Conservation (phyloP, 1,139 yeast species). For the Candida sojae region DNA sequence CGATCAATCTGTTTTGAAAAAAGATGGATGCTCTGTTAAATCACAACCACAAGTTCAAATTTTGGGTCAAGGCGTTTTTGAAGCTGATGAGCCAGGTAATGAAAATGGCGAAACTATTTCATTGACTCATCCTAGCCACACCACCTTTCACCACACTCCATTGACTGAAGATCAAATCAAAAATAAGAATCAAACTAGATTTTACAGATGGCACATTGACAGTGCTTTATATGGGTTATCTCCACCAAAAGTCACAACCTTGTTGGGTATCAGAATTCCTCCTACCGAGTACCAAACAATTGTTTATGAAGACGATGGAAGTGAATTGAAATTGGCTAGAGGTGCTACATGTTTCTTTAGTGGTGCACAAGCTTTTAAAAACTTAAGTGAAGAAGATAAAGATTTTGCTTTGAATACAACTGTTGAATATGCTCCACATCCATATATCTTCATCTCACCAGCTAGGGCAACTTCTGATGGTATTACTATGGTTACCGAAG, state of each 20-base stretch:
- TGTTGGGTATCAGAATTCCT: constrained; percentile 83
- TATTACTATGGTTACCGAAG: constrained; percentile 79
- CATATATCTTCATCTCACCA: constrained; percentile 79
- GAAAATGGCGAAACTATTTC: constrained; percentile 56
- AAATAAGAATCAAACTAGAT: constrained; percentile 66
- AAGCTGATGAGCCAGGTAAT: constrained; percentile 67
- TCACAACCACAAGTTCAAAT: constrained; percentile 86
- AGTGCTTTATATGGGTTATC: constrained; percentile 82
- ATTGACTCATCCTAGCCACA: constrained; percentile 82
- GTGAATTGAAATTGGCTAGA: constrained; percentile 65
- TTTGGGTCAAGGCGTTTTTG: constrained; percentile 78
- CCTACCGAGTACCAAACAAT: constrained; percentile 50
- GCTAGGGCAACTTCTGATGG: constrained; percentile 86
- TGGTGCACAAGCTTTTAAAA: constrained; percentile 73
- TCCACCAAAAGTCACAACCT: constrained; percentile 83
- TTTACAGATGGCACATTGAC: constrained; percentile 92
- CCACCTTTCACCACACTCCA: constrained; percentile 70
- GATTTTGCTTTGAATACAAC: constrained; percentile 71
- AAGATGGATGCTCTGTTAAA: constrained; percentile 80
- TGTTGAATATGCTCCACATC: constrained; percentile 89
- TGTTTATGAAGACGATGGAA: constrained; percentile 63
- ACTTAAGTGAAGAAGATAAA: constrained; percentile 67
- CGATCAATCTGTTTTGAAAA: constrained; percentile 69
- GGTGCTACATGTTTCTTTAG: constrained; percentile 89
- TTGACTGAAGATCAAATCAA: constrained; percentile 62